These are phyloP conservation scores for Naumovozyma baii DNA, from an alignment of 805 yeast genomes.

Conservation along the genomic window DNA sequence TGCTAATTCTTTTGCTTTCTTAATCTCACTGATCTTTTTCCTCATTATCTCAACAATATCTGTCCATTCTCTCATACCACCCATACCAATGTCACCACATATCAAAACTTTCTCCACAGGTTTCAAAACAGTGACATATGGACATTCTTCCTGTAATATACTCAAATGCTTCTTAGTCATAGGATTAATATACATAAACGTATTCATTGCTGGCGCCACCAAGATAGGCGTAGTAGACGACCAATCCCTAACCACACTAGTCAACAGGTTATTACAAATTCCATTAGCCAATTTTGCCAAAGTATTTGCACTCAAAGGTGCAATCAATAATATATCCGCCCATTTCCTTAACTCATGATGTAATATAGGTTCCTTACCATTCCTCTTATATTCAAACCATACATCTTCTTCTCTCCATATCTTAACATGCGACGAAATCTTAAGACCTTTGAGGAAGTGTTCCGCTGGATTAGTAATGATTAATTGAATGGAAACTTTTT, in stretches of 20 bases:
- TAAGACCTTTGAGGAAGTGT: constrained; percentile 54
- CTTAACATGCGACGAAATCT: constrained; percentile 64
- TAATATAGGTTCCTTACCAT: constrained; percentile 64
- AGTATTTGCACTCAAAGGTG: constrained; percentile 74
- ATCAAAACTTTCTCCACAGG: constrained; percentile 74
- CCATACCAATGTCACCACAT: constrained; percentile 87
- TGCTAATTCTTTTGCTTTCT: constrained; percentile 4
- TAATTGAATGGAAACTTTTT: constrained; percentile 70
- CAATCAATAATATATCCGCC: constrained; percentile 72
- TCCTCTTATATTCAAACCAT: constrained; percentile 40
- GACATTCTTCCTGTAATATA: constrained; percentile 57
- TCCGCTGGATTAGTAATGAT: constrained; percentile 72
- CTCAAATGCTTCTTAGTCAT: constrained; percentile 64
- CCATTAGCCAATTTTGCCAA: constrained; percentile 69
- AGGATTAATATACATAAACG: constrained; percentile 74
- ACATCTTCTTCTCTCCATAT: constrained; percentile 82
- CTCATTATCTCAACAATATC: constrained; percentile 60
- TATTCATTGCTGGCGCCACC: constrained; percentile 80
- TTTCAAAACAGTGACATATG: constrained; percentile 61
- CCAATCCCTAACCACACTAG: constrained; percentile 72
- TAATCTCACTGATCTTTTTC: constrained; percentile 28
- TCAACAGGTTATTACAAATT: constrained; percentile 64
- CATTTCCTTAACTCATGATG: constrained; percentile 74
- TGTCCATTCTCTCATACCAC: constrained; percentile 85
- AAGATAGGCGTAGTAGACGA: constrained; percentile 54